Percentiles rank a stretch among this genome's conserved stretches.
phyloP scores from a whole-genome alignment of 768 basidiomycete species.

The Tricholoma saponaceum region DNA sequence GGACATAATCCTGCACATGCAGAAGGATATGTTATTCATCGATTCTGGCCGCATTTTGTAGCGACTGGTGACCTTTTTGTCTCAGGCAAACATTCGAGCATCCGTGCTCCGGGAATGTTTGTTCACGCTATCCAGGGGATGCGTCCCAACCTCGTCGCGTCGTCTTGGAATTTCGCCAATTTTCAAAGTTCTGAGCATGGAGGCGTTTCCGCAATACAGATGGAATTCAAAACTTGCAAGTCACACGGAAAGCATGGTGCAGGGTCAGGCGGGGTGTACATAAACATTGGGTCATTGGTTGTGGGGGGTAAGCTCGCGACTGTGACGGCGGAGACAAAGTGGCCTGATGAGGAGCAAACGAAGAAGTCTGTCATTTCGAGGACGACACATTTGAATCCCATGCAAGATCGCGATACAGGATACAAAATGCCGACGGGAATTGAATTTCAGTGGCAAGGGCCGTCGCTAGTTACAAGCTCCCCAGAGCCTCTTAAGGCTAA shows the following conservation, averaged over 20 bases:
- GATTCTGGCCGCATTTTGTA: slow-evolving; percentile 78
- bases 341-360: slow-evolving; percentile 54
- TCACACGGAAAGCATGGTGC: slow-evolving; percentile 74
- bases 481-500: slow-evolving; percentile 55
- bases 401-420: slow-evolving; percentile 73
- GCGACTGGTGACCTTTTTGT: slow-evolving; percentile 65
- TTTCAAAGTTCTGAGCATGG: slow-evolving; percentile 77
- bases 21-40: slow-evolving; percentile 85
- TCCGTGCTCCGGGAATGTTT: slow-evolving; percentile 77
- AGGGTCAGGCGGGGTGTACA: slow-evolving; percentile 78
- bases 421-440: slow-evolving; percentile 72
- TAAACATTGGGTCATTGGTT: slow-evolving; percentile 85
- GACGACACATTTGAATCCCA: slow-evolving; percentile 56
- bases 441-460: slow-evolving; percentile 74
- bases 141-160: slow-evolving; percentile 90
- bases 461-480: slow-evolving; percentile 50
- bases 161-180: slow-evolving; percentile 92
- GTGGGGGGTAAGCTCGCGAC: slow-evolving; percentile 70
- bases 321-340: slow-evolving; percentile 78
- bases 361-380: slow-evolving; percentile 55
- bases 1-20: slow-evolving; percentile 63
- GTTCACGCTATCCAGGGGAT: slow-evolving; percentile 98
- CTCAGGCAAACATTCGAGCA: slow-evolving; percentile 54
- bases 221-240: slow-evolving; percentile 91
- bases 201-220: slow-evolving; percentile 83